A percentile compares a stretch with the other conserved stretches of the same genome.
Evolutionary conservation across 139 green algal genomes (phyloP).

Genomic region (Edaphochlamys debaryana): DNA sequence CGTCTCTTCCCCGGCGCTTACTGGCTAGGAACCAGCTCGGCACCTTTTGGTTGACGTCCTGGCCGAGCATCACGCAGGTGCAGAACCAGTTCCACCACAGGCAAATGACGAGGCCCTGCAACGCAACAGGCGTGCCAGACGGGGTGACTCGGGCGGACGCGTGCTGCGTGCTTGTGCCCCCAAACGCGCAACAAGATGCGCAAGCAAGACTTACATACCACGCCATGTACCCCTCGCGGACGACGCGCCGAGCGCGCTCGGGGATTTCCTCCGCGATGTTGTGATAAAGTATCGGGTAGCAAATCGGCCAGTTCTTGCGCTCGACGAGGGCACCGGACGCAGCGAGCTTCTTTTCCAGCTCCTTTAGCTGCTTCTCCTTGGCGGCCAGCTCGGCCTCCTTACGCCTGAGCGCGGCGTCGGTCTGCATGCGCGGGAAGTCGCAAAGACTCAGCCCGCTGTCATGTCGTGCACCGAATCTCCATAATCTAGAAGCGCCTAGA

Average conservation of each 20-base stretch:
- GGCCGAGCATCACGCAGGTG: constrained; percentile 53
- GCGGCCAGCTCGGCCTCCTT: constrained; percentile 48
- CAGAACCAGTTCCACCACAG: constrained; percentile 62
- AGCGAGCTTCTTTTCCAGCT: constrained; percentile 46
- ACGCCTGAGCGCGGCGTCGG: constrained; percentile 31
- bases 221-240: constrained; percentile 53
- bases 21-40: constrained; percentile 55
- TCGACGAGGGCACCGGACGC: background rate
- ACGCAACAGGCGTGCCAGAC: too few relatives aligned
- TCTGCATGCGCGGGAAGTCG: background rate
- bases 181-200: too few relatives aligned
- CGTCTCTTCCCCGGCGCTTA: too few relatives aligned
- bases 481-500: background rate
- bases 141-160: too few relatives aligned
- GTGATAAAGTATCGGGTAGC: constrained; percentile 72
- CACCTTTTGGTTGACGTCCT: constrained; percentile 40
- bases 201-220: constrained; percentile 51
- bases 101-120: constrained; percentile 58
- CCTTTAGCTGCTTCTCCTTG: constrained; percentile 56
- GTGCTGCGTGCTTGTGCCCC: too few relatives aligned
- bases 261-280: constrained; percentile 77
- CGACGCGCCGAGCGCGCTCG: constrained; percentile 30
- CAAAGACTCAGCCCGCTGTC: background rate
- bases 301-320: constrained; percentile 74
- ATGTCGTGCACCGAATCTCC: too few relatives aligned